Evolutionary conservation across 2,329 filamentous ascomycete genomes (phyloP), one percentile per base, ranked within the genome.

Genomic region (Sphaerulina vaccinii): DNA sequence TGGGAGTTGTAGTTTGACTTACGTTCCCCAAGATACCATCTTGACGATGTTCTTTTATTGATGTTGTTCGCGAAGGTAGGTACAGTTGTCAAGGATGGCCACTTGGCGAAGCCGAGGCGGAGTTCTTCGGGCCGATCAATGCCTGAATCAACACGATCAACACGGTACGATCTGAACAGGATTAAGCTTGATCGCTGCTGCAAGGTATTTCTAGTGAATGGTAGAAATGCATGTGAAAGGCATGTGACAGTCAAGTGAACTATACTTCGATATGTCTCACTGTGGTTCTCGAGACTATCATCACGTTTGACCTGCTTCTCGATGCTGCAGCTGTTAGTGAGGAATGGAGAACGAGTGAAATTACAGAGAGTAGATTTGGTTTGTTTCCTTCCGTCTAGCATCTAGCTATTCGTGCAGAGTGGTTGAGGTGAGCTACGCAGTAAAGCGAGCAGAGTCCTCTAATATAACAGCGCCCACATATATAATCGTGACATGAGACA

Each of bases 21-120:
- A 54, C 51, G 62, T 44, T 13, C 39, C 39, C 53, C 53, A 55
- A 10, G 53, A 52, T 8, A 55, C 52, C 52, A 55, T 55, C 16
- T 49, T 35, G 8, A 21, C 16, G 13, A 2, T 36, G 18, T 11
- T 3, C 19, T 16, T 16, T 18, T 41, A n/a, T 40, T 40, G 32
- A 33, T 18, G 23, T 29, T 47, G 18, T 19, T 46, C 5, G n/a
- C n/a, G n/a, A n/a, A n/a, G n/a, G n/a, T n/a, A n/a, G n/a, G n/a
- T n/a, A n/a, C n/a, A n/a, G n/a, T n/a, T n/a, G n/a, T n/a, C n/a
- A n/a, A n/a, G n/a, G n/a, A n/a, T n/a, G n/a, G 16, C 43, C 23
- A 32, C 21, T 24, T 35, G 22, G 18, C n/a, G 35, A 22, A n/a
- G 15, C 16, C 32, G 23, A n/a, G 24, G 7, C 29, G 40, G n/a